These are phyloP conservation scores for Aspergillus indologenus DNA, from an alignment of 495 filamentous ascomycete species.

Conservation along the genomic window DNA sequence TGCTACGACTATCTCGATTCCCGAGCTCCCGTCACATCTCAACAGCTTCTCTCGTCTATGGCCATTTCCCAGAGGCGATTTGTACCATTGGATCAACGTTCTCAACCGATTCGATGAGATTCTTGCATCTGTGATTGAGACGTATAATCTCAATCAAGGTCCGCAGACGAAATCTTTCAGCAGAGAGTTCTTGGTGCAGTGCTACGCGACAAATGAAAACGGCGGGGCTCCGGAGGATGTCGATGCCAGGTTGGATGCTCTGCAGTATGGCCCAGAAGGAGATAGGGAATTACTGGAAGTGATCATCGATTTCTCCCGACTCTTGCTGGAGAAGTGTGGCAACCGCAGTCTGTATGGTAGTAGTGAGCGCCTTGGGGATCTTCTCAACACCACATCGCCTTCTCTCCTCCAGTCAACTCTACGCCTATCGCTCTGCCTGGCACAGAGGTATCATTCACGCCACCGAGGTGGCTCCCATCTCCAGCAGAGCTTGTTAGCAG, in stretches of 20 bases:
- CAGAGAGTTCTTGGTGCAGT: conserved; percentile 58
- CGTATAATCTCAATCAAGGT: conserved; percentile 76
- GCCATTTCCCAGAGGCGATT: conserved; percentile 94
- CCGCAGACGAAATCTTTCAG: conserved; percentile 76
- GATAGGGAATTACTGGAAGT: conserved; percentile 75
- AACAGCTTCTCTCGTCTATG: conserved; percentile 78
- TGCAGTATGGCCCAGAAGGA: conserved; percentile 67
- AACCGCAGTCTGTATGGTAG: conserved; percentile 96
- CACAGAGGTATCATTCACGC: conserved; percentile 86
- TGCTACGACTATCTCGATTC: conserved; percentile 65
- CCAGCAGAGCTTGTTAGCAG: conserved; percentile 70
- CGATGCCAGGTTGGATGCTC: conserved; percentile 49
- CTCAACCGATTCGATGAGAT: conserved; percentile 92
- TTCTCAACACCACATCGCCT: conserved; percentile 82
- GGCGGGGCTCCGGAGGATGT: conserved; percentile 45
- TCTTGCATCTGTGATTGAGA: conserved; percentile 73
- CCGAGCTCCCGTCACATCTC: conserved; percentile 73
- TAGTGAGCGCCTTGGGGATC: conserved; percentile 78
- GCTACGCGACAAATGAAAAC: conserved; percentile 41
- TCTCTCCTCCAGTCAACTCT: conserved; percentile 72
- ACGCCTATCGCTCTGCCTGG: conserved; percentile 73
- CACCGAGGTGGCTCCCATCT: conserved; percentile 64
- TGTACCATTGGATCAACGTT: conserved; percentile 97
- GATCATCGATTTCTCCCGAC: conserved; percentile 77
- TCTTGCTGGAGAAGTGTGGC: conserved; percentile 90